Evolutionary conservation across 2,329 filamentous ascomycete species (phyloP), one percentile per base, ranked within the genome.

Genomic region (Karstenula rhodostoma): DNA sequence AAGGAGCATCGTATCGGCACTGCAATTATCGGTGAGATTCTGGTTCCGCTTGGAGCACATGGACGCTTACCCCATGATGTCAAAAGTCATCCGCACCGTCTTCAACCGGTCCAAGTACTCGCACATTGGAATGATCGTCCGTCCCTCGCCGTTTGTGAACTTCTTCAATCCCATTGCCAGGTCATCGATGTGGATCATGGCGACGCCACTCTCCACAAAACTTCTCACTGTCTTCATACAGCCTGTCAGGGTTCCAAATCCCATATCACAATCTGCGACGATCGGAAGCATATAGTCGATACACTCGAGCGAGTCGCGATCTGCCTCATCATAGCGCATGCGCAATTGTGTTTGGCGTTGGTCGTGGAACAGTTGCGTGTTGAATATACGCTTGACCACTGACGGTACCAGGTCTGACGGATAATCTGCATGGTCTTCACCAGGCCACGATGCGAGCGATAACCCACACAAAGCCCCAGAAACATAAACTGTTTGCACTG

Each of bases 121-220:
- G 58, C 70, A 73, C 0, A 77, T 80, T 2, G 79, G 77, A 4
- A 81, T 76, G 0, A 81, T 69, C 0, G 79, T 81, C 5, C 77
- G 67, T 2, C 78, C 79, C 54, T 80, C 70, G 0, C 79, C 78
- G 17, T 77, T 71, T 1, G 79, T 81, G 54, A 81, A 81, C 64
- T 81, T 81, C 67, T 81, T 81, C 66, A 80, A 71, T 6, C 79
- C 79, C 23, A 80, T 78, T 0, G 79, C 79, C 32, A 81, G 65
- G 57, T 81, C 79, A 56, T 81, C 79, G 4, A 81, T 70, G 55
- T 81, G 79, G 47, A 81, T 78, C 74, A 80, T 80, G 10, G 79
- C 79, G 1, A 79, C 79, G 6, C 79, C 79, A 15, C 75, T 72
- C 47, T 80, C 79, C n/a, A 80, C 78, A 58, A 81, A 80, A n/a